A percentile compares a stretch with the other conserved stretches of the same genome.
Evolutionary conservation across 768 basidiomycete species (phyloP).

Genomic region (Tubosaeta sp.): DNA sequence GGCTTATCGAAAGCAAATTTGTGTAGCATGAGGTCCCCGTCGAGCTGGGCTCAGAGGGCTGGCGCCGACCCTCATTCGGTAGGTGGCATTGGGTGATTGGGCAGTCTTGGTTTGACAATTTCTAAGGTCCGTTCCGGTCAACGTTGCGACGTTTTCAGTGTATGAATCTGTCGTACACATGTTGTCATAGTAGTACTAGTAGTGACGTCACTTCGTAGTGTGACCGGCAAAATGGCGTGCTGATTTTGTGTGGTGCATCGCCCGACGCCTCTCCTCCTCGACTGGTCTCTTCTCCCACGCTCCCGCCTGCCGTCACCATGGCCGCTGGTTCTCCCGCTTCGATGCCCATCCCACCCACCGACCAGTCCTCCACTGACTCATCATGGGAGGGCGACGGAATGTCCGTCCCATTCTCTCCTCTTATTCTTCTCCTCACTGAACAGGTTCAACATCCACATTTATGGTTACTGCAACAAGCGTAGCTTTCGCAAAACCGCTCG

Average conservation of each 20-base stretch:
- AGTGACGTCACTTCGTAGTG: neutral
- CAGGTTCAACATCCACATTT: slow-evolving; percentile 89
- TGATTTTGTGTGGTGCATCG: slow-evolving; percentile 20
- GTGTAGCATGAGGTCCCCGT: too few relatives aligned
- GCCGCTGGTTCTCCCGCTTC: slow-evolving; percentile 22
- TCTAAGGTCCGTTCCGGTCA: slow-evolving; percentile 74
- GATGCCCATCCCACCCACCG: slow-evolving; percentile 15
- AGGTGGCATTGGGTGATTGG: slow-evolving; percentile 2
- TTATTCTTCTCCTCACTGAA: slow-evolving; percentile 1
- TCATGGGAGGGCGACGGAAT: slow-evolving; percentile 87
- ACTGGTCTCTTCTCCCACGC: neutral
- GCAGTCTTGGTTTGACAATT: neutral
- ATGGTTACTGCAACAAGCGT: slow-evolving; percentile 80
- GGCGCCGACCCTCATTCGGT: slow-evolving; percentile 78
- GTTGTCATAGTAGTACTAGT: slow-evolving; percentile 10
- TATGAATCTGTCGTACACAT: slow-evolving; percentile 58
- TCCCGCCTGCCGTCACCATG: slow-evolving; percentile 9
- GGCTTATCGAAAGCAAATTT: too few relatives aligned
- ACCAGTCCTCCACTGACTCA: slow-evolving; percentile 30
- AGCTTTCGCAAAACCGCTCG: slow-evolving; percentile 70
- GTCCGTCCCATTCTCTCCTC: slow-evolving; percentile 38
- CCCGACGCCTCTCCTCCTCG: too few relatives aligned
- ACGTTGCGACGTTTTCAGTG: slow-evolving; percentile 75
- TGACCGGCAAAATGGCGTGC: slow-evolving; percentile 27
- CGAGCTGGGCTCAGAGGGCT: too few relatives aligned